These are phyloP conservation scores for Trichomonas vaginalis DNA, from an alignment of 208 protist genomes.

Conservation along the genomic window DNA sequence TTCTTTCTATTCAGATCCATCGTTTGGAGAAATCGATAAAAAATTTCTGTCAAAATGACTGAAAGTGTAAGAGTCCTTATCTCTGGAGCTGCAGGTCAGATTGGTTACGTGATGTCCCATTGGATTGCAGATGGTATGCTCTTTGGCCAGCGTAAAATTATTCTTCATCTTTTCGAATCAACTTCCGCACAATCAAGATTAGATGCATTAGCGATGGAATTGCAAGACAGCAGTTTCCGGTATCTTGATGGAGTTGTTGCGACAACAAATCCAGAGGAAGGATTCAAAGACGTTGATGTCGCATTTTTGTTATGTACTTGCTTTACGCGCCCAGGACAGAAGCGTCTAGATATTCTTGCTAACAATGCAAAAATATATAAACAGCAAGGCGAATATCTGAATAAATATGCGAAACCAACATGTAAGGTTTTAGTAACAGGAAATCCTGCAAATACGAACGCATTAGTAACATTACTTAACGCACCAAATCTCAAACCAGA, in stretches of 20 bases:
- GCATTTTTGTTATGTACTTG: not conserved
- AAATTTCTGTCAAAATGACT: too few species aligned
- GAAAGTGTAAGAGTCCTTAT: not conserved
- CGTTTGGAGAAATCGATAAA: too few species aligned
- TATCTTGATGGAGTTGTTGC: not conserved
- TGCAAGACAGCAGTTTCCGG: not conserved
- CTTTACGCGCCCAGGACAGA: constrained; percentile 52
- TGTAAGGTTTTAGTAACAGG: not conserved
- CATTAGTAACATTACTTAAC: not conserved
- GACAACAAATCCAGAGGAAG: not conserved
- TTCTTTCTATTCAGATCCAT: too few species aligned
- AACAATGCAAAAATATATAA: not conserved
- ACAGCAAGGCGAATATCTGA: not conserved
- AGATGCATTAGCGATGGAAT: not conserved
- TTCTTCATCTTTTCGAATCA: not conserved
- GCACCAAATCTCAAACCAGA: not conserved
- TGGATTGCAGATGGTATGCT: not conserved
- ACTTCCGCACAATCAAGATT: not conserved
- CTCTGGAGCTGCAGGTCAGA: not conserved
- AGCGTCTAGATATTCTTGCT: not conserved
- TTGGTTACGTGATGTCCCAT: not conserved
- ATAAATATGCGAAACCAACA: not conserved
- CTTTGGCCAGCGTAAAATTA: not conserved
- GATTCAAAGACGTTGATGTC: not conserved
- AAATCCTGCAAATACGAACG: constrained; percentile 6